Percentiles rank a stretch among this genome's conserved stretches.
Conservation (phyloP, 2,329 filamentous ascomycete genomes). For the Stenocarpella maydis region DNA sequence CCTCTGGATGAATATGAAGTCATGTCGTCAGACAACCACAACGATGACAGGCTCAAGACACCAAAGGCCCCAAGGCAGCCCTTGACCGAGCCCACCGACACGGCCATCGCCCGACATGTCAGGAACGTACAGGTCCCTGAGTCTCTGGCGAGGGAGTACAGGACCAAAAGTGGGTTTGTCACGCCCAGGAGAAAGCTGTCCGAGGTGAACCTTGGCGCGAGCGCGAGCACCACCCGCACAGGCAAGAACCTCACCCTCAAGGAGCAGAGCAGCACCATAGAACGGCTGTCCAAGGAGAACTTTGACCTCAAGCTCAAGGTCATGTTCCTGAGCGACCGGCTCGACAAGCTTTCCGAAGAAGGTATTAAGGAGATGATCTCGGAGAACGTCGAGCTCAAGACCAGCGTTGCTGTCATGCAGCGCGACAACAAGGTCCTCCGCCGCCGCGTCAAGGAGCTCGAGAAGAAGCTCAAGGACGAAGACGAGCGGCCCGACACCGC, state of each 20-base stretch:
- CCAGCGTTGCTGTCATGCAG: conserved; percentile 85
- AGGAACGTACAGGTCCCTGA: conserved; percentile 91
- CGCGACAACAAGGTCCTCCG: conserved; percentile 89
- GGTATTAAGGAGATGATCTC: conserved; percentile 98
- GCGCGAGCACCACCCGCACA: conserved; percentile 60
- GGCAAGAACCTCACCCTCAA: conserved; percentile 86
- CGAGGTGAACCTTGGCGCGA: conserved; percentile 59
- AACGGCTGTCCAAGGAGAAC: conserved; percentile 95
- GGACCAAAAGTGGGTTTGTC: conserved; percentile 72
- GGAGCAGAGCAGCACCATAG: conserved; percentile 97
- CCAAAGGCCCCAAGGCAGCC: conserved; percentile 69
- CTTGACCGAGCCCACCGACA: conserved; percentile 79
- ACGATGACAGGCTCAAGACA: conserved; percentile 68
- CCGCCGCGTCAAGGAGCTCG: conserved; percentile 83
- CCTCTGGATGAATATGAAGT: conserved; percentile 58
- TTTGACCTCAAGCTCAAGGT: conserved; percentile 98
- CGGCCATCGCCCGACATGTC: conserved; percentile 86
- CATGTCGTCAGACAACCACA: conserved; percentile 39
- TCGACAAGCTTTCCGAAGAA: conserved; percentile 94
- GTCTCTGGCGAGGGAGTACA: conserved; percentile 86
- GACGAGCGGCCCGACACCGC: conserved; percentile 69
- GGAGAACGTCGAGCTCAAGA: conserved; percentile 95
- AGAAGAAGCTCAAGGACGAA: conserved; percentile 77
- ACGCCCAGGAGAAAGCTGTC: conserved; percentile 62
- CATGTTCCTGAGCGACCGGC: conserved; percentile 92